Conservation (phyloP, 441 rosid genomes). For the Erodium chrysanthum region DNA sequence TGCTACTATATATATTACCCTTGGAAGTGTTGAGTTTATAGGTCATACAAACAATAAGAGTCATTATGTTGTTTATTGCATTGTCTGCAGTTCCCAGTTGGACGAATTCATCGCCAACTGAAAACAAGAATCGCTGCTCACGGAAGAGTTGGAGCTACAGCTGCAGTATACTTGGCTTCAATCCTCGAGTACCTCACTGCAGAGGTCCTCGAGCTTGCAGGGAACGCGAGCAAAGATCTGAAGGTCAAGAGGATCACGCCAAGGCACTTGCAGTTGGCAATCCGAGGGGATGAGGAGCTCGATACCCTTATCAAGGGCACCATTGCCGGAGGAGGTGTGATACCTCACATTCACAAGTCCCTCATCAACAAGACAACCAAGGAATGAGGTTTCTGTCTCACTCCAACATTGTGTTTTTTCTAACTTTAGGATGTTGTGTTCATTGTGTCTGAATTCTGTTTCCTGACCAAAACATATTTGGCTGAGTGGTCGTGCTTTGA, state of each 20-base stretch:
- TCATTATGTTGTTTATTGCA: neutral
- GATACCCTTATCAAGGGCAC: conserved; percentile 95
- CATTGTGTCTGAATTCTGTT: neutral
- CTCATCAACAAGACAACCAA: conserved; percentile 79
- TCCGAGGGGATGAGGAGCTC: conserved; percentile 88
- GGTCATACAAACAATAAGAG: neutral
- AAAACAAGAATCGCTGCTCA: conserved; percentile 51
- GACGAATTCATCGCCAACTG: conserved; percentile 81
- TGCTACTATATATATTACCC: neutral
- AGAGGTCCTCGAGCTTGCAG: conserved; percentile 83
- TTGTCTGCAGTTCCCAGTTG: conserved; percentile 59
- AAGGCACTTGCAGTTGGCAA: conserved; percentile 85
- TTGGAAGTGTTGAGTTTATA: too few relatives aligned
- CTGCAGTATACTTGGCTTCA: conserved; percentile 78
- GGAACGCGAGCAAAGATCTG: conserved; percentile 88
- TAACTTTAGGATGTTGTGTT: neutral
- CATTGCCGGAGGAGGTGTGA: conserved; percentile 90
- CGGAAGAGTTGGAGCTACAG: conserved; percentile 85
- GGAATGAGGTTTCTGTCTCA: conserved; percentile 29
- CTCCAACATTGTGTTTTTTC: neutral
- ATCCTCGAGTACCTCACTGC: conserved; percentile 83
- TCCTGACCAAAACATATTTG: too few relatives aligned
- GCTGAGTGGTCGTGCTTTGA: too few relatives aligned
- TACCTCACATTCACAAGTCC: conserved; percentile 91
- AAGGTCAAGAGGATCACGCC: conserved; percentile 92